Conservation (phyloP, 192 early-diverging fungal species). For the Irineochytrium annulatum region DNA sequence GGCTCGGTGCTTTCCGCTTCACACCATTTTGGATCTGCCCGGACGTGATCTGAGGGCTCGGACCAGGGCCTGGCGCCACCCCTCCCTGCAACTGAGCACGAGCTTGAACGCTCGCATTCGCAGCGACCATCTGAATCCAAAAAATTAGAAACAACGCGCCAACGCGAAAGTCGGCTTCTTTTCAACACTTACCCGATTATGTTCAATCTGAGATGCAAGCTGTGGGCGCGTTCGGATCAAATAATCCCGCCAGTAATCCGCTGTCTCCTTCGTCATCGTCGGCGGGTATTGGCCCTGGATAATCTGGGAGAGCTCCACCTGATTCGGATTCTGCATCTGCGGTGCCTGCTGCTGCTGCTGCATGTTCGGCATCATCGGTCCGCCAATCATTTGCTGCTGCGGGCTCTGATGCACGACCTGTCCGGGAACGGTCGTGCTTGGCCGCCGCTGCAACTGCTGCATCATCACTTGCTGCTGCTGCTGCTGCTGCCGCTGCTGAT, state of each 20-base stretch:
- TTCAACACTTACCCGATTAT: too few species aligned
- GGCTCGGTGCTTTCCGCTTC: conserved; percentile 1
- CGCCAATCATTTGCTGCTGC: too few species aligned
- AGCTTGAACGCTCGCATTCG: background rate
- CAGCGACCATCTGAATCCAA: background rate
- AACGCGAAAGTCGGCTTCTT: background rate
- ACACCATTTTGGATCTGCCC: conserved; percentile 2
- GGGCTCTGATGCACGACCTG: too few species aligned
- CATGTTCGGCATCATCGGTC: too few species aligned
- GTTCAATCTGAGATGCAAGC: background rate
- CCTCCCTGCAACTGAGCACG: background rate
- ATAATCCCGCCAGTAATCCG: background rate
- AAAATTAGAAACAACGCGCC: background rate
- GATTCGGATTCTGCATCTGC: too few species aligned
- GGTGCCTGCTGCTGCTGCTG: too few species aligned
- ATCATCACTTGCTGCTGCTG: conserved; percentile 5
- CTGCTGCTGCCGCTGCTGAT: background rate
- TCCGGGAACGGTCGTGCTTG: too few species aligned
- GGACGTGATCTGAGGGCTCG: background rate
- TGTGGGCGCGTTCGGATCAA: background rate
- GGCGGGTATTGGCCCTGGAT: background rate
- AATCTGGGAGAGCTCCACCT: too few species aligned
- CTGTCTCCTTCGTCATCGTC: background rate
- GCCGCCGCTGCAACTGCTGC: background rate
- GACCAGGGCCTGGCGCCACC: too few species aligned